Percentiles rank a stretch among this genome's conserved stretches.
Evolutionary conservation across 106 monocot species (phyloP).

Genomic region (Amphibolis antarctica): DNA sequence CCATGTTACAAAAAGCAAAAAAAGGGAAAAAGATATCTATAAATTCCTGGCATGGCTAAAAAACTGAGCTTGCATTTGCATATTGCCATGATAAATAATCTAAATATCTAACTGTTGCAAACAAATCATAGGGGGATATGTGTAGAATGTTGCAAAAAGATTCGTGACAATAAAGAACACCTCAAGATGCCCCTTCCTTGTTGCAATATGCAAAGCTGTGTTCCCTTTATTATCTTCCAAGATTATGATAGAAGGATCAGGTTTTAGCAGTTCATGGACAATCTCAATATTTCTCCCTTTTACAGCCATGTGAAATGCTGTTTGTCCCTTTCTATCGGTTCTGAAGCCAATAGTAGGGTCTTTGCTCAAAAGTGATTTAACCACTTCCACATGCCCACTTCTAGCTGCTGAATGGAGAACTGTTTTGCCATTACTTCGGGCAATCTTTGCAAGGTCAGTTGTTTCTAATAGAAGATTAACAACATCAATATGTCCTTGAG

Average conservation of each 20-base stretch:
- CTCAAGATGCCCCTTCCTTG: slow-evolving; percentile 9
- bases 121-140: too few relatives aligned
- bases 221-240: slow-evolving; percentile 16
- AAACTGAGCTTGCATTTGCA: too few relatives aligned
- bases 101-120: too few relatives aligned
- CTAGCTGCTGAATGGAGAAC: slow-evolving; percentile 22
- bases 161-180: not conserved
- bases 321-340: slow-evolving; percentile 15
- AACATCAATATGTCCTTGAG: slow-evolving; percentile 23
- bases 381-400: slow-evolving; percentile 10
- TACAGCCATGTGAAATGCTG: slow-evolving; percentile 20
- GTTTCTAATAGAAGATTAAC: slow-evolving; percentile 31
- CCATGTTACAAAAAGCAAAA: too few relatives aligned
- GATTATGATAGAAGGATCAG: slow-evolving; percentile 9
- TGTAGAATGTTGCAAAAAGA: not conserved
- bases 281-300: slow-evolving; percentile 12
- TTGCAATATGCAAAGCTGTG: slow-evolving; percentile 13
- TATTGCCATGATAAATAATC: too few relatives aligned
- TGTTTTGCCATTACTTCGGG: slow-evolving; percentile 24
- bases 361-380: slow-evolving; percentile 2
- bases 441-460: slow-evolving; percentile 22
- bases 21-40: too few relatives aligned
- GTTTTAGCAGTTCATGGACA: slow-evolving; percentile 10
- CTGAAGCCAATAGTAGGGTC: slow-evolving; percentile 6
- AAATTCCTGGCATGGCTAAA: too few relatives aligned